Evolutionary conservation across 768 basidiomycete species (phyloP).

Genomic region (Russula sp.): DNA sequence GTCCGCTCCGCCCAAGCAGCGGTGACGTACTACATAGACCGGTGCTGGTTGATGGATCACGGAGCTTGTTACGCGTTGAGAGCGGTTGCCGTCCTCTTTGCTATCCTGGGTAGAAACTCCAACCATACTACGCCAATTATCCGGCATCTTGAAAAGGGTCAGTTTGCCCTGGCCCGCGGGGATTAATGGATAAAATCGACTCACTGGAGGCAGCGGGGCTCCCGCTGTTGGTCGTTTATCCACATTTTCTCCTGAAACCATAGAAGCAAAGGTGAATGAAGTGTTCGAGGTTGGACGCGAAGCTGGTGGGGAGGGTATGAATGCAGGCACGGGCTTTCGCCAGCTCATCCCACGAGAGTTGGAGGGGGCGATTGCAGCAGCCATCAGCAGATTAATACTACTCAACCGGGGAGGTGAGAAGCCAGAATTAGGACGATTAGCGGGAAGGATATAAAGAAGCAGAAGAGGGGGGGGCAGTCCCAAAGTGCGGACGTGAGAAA

Average conservation of each 20-base stretch:
- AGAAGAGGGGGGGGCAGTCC: constrained; percentile 3
- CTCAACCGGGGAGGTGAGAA: constrained; percentile 17
- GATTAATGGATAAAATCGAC: background rate
- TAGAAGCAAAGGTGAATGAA: background rate
- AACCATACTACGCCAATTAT: constrained; percentile 16
- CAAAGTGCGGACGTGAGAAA: constrained; percentile 15
- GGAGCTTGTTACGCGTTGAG: background rate
- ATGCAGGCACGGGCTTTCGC: constrained; percentile 24
- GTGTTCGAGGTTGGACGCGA: constrained; percentile 22
- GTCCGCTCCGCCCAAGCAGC: background rate
- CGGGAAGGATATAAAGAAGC: constrained; percentile 14
- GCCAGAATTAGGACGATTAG: constrained; percentile 7
- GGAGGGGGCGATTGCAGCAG: constrained; percentile 17
- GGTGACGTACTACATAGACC: constrained; percentile 1
- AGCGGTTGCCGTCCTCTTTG: background rate
- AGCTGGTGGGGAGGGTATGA: constrained; percentile 20
- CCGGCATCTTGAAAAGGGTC: constrained; percentile 10
- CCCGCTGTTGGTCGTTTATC: background rate
- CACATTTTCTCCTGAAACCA: background rate
- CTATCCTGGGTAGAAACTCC: constrained; percentile 5
- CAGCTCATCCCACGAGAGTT: constrained; percentile 19
- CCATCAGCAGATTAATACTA: constrained; percentile 8
- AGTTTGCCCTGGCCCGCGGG: background rate
- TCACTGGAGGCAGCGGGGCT: constrained; percentile 8
- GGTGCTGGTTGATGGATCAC: background rate